Evolutionary conservation across 352 stramenopile species (phyloP), one percentile per base, ranked within the genome.

Genomic region (Globisporangium uncinulatum): DNA sequence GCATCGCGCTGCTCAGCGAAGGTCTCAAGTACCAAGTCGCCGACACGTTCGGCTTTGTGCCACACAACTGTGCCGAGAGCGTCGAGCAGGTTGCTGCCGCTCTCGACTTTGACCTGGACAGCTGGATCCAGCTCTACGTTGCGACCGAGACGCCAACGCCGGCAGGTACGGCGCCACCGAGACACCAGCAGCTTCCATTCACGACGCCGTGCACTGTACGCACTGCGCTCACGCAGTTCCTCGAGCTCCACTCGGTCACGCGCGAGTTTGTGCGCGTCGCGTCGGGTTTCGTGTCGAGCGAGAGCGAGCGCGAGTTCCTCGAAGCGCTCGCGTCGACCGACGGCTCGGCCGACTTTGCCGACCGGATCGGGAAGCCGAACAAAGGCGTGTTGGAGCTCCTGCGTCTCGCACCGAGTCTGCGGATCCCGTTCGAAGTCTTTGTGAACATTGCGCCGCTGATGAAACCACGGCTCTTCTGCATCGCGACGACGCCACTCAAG

Each of bases 381-480:
- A 78, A 86, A 9, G 86, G 85, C 1, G 63, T 98, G 9, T 57
- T 80, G 1, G 85, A 96, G 46, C 59, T 98, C 43, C 59, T 98
- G 0, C 68, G 82, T 15, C 59, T 82, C 11, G 73, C 71, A 10
- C 77, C 77, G 31, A 81, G 67, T 43, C 61, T 87, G 2, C 45
- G 51, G 17, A 74, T 81, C 13, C 66, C 71, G 0, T 70, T 79
- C n/a, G 62, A 70, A 44, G 90, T 98, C 21, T 77, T 99, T 17
- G 70, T 82, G 47, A 79, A 92, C 54, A 61, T 98, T 24, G 76
- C 83, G 34, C 88, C 90, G 14, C 65, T 81, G 21, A 76, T 98
- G 31, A 85, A 96, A 57, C 91, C 95, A 9, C 77, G 95, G 1
- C 87, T 94, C 51, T 98, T 97, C 68, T 97, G 94, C 1, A 98